Evolutionary conservation across 169 alveolate genomes (phyloP), one percentile per base, ranked within the genome.

Genomic region (Plasmodium berghei): DNA sequence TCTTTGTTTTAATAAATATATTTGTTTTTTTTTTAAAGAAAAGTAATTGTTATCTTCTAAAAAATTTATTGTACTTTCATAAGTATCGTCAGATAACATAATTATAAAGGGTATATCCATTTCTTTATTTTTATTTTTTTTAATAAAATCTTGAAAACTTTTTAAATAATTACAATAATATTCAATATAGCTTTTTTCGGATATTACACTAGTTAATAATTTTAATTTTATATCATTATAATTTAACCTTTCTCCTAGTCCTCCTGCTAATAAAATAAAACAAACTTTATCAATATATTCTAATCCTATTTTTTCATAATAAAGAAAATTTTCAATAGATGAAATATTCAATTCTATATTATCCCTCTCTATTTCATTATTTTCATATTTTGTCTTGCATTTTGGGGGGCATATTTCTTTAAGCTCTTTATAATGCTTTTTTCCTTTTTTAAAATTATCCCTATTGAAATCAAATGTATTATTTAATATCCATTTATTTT

Each of bases 81-180:
- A 96, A 22, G 99, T 97, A 86, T 97, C 99, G 70, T 96, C 98
- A 42, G 98, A 96, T n/a, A 97, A 93, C 99, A 97, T 97, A 14
- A 97, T 96, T 40, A 96, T 94, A 18, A 97, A 91, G 2, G 97
- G 98, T 40, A 93, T 91, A 40, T 48, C 73, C 16, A 92, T 72
- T 40, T 87, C 85, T 80, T 71, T 90, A 9, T 90, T 88, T 46
- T 73, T 75, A 22, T 88, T 73, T 55, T 73, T 77, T 70, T 93
- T 93, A 48, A 92, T 87, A 72, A 96, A 93, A 12, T 87, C 93
- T 72, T 95, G 94, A 88, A 94, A 94, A 10, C 94, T 96, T 64
- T 87, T 70, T 46, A 97, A 88, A 70, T 92, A 91, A 62, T 95
- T 95, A 56, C 95, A 88, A 85, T 96, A 97, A 72, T 92, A 95